Conservation (phyloP, 2,329 filamentous ascomycete species). For the Penicillium hesseltinei region DNA sequence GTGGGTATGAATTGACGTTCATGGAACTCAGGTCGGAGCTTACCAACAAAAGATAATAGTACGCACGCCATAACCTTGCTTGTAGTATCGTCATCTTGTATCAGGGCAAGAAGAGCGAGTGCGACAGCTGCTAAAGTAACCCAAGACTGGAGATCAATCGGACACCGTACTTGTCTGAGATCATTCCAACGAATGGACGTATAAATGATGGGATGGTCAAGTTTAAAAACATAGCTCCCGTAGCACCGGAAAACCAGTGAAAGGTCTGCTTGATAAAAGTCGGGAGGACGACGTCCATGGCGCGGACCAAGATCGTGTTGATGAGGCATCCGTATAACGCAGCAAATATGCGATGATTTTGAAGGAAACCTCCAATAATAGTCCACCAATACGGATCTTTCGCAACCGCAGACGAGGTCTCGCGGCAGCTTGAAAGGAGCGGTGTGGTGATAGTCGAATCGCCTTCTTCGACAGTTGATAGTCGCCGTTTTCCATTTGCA, state of each 20-base stretch:
- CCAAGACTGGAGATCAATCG: not conserved
- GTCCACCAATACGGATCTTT: constrained; percentile 1
- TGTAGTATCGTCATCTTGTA: not conserved
- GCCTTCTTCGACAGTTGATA: not conserved
- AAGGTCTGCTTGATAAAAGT: constrained; percentile 4
- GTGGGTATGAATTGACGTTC: too few species aligned
- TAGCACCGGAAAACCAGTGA: constrained; percentile 6
- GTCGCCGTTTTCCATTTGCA: not conserved
- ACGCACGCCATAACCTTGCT: not conserved
- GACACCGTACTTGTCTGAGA: constrained; percentile 6
- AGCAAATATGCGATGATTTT: not conserved
- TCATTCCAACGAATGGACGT: constrained; percentile 4
- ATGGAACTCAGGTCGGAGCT: not conserved
- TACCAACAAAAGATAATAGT: not conserved
- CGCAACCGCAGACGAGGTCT: not conserved
- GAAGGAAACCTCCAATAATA: constrained; percentile 4
- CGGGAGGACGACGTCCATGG: constrained; percentile 4
- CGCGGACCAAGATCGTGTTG: constrained; percentile 1
- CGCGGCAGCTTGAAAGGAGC: not conserved
- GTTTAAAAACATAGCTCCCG: constrained; percentile 5
- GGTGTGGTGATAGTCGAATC: not conserved
- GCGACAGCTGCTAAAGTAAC: not conserved
- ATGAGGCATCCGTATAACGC: constrained; percentile 7
- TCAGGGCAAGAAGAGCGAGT: not conserved
- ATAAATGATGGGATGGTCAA: constrained; percentile 5